Conservation (phyloP, 2,329 filamentous ascomycete genomes). For the Epichloe sylvatica region DNA sequence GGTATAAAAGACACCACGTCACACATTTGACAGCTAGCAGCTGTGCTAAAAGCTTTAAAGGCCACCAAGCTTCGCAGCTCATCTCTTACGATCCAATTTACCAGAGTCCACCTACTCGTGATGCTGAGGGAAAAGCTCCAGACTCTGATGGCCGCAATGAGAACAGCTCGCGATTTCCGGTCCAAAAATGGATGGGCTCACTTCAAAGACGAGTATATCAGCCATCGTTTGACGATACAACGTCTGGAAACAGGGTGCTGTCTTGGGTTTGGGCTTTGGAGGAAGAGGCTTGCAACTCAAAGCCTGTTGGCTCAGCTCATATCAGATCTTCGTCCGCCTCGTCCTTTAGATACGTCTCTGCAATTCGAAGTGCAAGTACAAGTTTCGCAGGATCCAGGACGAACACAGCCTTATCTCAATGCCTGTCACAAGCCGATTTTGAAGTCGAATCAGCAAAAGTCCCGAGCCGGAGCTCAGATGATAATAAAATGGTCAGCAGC, state of each 20-base stretch:
- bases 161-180: constrained; percentile 28
- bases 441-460: constrained; percentile 49
- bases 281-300: not conserved
- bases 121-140: not conserved
- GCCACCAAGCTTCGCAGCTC: not conserved
- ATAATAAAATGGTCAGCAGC: constrained; percentile 47
- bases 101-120: not conserved
- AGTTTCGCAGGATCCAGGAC: constrained; percentile 56
- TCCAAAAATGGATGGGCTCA: constrained; percentile 60
- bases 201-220: constrained; percentile 44
- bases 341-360: constrained; percentile 68
- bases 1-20: not conserved
- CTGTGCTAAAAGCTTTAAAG: not conserved
- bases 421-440: constrained; percentile 45
- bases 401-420: constrained; percentile 35
- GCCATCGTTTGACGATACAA: constrained; percentile 11
- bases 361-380: constrained; percentile 65
- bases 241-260: constrained; percentile 4
- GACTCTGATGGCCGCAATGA: not conserved
- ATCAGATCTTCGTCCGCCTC: constrained; percentile 43
- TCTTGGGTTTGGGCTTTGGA: constrained; percentile 1
- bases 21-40: constrained; percentile 14
- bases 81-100: not conserved
- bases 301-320: constrained; percentile 1
- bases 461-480: constrained; percentile 48